A percentile compares a stretch with the other conserved stretches of the same genome.
These are phyloP conservation scores for Eremochloa ophiuroides DNA, from an alignment of 176 grass and related monocot genomes.

Conservation along the genomic window DNA sequence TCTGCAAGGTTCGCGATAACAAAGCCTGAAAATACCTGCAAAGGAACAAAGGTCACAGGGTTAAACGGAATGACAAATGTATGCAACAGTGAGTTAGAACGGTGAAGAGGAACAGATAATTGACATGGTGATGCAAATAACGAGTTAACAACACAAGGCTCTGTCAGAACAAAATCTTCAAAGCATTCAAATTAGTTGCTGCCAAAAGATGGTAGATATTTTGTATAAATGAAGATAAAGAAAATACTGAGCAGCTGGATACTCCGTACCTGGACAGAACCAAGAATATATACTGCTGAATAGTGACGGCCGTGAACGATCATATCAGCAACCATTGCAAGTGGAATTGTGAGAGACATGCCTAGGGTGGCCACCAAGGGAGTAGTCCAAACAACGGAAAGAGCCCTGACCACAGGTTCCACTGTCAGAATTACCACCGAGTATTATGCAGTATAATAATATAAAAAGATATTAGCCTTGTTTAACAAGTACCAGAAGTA, in stretches of 20 bases:
- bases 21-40: constrained; percentile 95
- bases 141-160: not conserved
- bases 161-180: not conserved
- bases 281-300: constrained; percentile 90
- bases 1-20: constrained; percentile 81
- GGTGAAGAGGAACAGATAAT: not conserved
- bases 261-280: constrained; percentile 72
- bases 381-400: constrained; percentile 96
- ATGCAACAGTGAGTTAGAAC: not conserved
- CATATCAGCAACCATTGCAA: constrained; percentile 98
- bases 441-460: not conserved
- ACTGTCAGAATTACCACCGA: not conserved
- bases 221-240: not conserved
- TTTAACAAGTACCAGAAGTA: constrained; percentile 73
- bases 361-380: constrained; percentile 94
- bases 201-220: not conserved
- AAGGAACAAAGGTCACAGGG: constrained; percentile 1
- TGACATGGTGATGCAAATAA: not conserved
- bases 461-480: not conserved
- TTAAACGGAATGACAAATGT: constrained; percentile 1
- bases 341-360: constrained; percentile 96
- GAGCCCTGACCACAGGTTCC: constrained; percentile 55
- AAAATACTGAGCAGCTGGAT: not conserved
- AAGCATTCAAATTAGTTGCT: not conserved
- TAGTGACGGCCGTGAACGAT: constrained; percentile 90